Evolutionary conservation across 768 basidiomycete species (phyloP).

Genomic region (Trichaptum fuscoviolaceum): DNA sequence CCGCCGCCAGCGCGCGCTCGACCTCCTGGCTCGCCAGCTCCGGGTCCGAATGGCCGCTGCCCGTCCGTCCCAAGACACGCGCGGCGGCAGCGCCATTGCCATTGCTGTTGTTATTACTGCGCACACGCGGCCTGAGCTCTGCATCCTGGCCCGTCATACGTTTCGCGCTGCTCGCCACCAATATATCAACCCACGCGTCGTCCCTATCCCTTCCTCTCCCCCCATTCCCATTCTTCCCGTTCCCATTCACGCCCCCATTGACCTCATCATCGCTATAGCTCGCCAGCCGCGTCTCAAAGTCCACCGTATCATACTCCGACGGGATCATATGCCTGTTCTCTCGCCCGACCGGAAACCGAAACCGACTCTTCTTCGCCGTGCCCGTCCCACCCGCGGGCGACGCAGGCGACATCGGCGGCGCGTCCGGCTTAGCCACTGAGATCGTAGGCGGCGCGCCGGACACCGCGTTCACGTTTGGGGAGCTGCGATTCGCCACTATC

Average conservation of each 20-base stretch:
- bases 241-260: conserved; percentile 16
- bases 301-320: conserved; percentile 75
- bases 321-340: conserved; percentile 45
- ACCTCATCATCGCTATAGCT: conserved; percentile 47
- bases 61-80: conserved; percentile 9
- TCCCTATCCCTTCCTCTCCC: conserved; percentile 43
- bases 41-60: conserved; percentile 46
- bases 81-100: conserved; percentile 47
- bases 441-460: not conserved
- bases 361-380: conserved; percentile 41
- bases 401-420: conserved; percentile 27
- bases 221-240: conserved; percentile 37
- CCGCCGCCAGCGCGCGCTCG: conserved; percentile 62
- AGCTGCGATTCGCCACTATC: not conserved
- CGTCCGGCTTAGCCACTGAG: conserved; percentile 14
- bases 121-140: conserved; percentile 30
- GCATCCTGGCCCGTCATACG: conserved; percentile 55
- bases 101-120: conserved; percentile 67
- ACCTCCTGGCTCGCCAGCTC: conserved; percentile 72
- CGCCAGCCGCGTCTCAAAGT: conserved; percentile 78
- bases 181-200: conserved; percentile 86
- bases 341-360: conserved; percentile 51
- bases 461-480: conserved; percentile 7
- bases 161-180: conserved; percentile 55
- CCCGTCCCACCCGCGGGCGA: conserved; percentile 25